Evolutionary conservation across 805 yeast genomes (phyloP).

Genomic region (Wickerhamiella galacta): DNA sequence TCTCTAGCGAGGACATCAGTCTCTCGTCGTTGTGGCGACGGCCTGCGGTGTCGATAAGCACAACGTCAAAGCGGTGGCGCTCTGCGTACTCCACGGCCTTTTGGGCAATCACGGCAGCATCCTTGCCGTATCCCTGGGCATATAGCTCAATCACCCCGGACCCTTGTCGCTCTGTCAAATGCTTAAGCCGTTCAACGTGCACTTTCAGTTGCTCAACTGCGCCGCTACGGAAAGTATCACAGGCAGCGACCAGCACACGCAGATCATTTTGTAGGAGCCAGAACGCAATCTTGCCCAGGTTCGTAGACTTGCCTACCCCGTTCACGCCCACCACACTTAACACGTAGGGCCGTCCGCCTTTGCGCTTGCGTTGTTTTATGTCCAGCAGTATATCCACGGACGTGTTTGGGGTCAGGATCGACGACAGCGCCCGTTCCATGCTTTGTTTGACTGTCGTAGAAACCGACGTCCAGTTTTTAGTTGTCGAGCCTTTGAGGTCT

Average conservation of each 20-base stretch:
- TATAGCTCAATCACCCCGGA: conserved; percentile 50
- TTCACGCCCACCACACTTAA: conserved; percentile 95
- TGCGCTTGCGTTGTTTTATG: conserved; percentile 35
- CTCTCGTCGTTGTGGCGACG: conserved; percentile 90
- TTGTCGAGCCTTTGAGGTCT: conserved; percentile 55
- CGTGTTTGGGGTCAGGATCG: conserved; percentile 77
- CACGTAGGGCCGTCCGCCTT: conserved; percentile 52
- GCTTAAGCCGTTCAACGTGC: conserved; percentile 71
- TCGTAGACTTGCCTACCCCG: conserved; percentile 96
- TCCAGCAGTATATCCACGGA: conserved; percentile 76
- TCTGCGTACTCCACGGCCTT: conserved; percentile 74
- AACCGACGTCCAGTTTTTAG: conserved; percentile 57
- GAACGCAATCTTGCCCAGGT: conserved; percentile 81
- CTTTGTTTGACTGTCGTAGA: conserved; percentile 48
- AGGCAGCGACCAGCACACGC: conserved; percentile 80
- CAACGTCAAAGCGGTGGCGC: conserved; percentile 59
- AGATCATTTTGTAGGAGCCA: conserved; percentile 87
- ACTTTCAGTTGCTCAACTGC: conserved; percentile 96
- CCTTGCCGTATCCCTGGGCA: conserved; percentile 93
- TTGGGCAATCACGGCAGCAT: conserved; percentile 88
- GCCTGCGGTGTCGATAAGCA: conserved; percentile 93
- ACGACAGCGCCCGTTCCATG: conserved; percentile 41
- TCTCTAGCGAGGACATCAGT: conserved; percentile 86
- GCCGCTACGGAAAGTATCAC: conserved; percentile 95
- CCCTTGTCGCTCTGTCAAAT: conserved; percentile 38